These are phyloP conservation scores for Candida xyloterini DNA, from an alignment of 805 yeast species.

Conservation along the genomic window DNA sequence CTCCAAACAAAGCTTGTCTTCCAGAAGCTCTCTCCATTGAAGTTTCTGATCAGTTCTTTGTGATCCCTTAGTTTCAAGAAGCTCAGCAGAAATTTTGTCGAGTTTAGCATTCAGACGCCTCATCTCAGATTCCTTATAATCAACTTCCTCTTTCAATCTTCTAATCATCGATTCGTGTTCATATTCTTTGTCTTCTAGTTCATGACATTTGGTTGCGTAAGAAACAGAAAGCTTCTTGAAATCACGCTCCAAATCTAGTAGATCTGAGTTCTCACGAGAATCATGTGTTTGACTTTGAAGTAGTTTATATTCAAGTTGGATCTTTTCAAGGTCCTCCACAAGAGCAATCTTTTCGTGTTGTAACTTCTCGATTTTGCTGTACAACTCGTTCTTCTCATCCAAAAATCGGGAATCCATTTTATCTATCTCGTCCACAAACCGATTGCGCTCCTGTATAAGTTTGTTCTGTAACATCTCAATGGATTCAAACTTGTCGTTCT, in stretches of 20 bases:
- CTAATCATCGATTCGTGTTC: conserved; percentile 10
- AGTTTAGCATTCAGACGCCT: conserved; percentile 29
- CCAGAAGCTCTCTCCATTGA: conserved; percentile 37
- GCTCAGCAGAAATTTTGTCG: conserved; percentile 20
- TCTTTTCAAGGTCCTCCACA: conserved; percentile 34
- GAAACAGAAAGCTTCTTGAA: conserved; percentile 36
- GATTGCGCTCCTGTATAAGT: conserved; percentile 15
- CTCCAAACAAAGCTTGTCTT: conserved; percentile 38
- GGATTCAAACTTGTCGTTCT: conserved; percentile 13
- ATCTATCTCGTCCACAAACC: conserved; percentile 16
- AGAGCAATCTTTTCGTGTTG: conserved; percentile 37
- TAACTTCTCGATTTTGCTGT: conserved; percentile 35
- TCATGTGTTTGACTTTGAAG: conserved; percentile 12
- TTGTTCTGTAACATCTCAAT: conserved; percentile 14
- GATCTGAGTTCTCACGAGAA: conserved; percentile 5
- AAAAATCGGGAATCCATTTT: conserved; percentile 16
- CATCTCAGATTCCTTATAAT: conserved; percentile 38
- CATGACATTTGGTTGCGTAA: conserved; percentile 30
- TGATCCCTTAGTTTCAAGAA: conserved; percentile 32
- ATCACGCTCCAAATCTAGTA: conserved; percentile 35
- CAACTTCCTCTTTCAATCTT: conserved; percentile 19
- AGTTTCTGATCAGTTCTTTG: conserved; percentile 25
- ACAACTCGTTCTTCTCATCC: conserved; percentile 32
- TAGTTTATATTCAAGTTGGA: conserved; percentile 25
- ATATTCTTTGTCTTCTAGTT: conserved; percentile 23